Evolutionary conservation across 2,329 filamentous ascomycete species (phyloP).

Genomic region (Chrysosporium queenslandicum): DNA sequence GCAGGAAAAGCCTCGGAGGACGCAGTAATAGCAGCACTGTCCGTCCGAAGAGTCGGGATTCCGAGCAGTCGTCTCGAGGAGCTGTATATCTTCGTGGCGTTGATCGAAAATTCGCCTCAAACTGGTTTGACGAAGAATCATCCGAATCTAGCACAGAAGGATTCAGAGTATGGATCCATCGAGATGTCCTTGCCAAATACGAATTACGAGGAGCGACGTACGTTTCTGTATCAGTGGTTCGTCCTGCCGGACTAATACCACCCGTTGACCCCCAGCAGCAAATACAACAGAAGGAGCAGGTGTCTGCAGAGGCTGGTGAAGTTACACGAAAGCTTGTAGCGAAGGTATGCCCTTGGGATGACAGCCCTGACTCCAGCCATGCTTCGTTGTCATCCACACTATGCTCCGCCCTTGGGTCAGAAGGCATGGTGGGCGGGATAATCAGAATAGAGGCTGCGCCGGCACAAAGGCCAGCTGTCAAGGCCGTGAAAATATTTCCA

Average conservation of each 20-base stretch:
- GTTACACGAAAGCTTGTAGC: constrained; percentile 63
- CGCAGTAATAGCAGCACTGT: constrained; percentile 66
- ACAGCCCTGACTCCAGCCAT: constrained; percentile 72
- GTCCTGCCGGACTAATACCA: constrained; percentile 64
- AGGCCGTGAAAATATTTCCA: constrained; percentile 67
- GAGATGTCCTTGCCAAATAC: constrained; percentile 61
- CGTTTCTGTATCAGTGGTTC: constrained; percentile 76
- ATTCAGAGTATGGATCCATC: constrained; percentile 75
- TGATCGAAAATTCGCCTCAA: constrained; percentile 56
- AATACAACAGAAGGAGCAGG: constrained; percentile 56
- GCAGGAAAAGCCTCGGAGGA: constrained; percentile 59
- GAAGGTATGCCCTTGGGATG: constrained; percentile 66
- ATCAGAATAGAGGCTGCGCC: constrained; percentile 79
- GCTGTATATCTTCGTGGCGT: constrained; percentile 68
- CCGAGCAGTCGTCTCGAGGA: constrained; percentile 50
- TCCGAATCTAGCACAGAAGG: constrained; percentile 46
- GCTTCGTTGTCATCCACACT: constrained; percentile 68
- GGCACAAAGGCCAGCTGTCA: constrained; percentile 52
- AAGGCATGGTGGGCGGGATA: constrained; percentile 71
- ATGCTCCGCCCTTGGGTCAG: constrained; percentile 61
- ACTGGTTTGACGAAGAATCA: constrained; percentile 67
- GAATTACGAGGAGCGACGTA: constrained; percentile 66
- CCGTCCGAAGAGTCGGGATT: constrained; percentile 46
- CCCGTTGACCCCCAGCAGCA: constrained; percentile 59
- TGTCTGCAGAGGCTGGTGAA: constrained; percentile 46